Evolutionary conservation across 495 filamentous ascomycete genomes (phyloP), one percentile per base, ranked within the genome.

Genomic region (Penicillium manginii): DNA sequence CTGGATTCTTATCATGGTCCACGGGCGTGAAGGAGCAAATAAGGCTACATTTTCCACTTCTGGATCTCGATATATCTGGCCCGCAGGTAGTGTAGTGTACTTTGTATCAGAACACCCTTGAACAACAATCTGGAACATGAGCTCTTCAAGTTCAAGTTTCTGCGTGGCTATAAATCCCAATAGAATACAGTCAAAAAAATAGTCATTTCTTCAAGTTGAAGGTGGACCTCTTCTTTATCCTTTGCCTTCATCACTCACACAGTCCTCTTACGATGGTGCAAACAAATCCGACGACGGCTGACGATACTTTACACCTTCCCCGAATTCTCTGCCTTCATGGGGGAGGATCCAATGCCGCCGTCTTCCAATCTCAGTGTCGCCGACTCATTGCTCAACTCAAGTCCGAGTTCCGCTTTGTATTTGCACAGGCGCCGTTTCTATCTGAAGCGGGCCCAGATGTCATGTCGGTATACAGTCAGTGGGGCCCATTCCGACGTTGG

Each of bases 301-400:
- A 39, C 35, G 35, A 39, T 39, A 39, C 35, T 39, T 39, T 39
- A n/a, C 64, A 74, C 59, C 73, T 83, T 31, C 85, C 85, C 12
- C 84, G 86, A 40, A 79, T 90, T 48, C 84, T 89, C 59, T 88
- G 84, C 72, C 78, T 89, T 48, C 86, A 89, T 69, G 86, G 87
- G 65, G 86, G 86, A 51, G 85, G 86, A 58, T 78, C 81, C 49
- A 88, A 84, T 61, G 83, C 77, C 2, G 58, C 74, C n/a, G 80
- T 89, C 59, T 88, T 89, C 72, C 70, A 70, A 21, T 54, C 71
- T 1, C 87, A 90, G 70, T 82, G 80, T 57, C 84, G 86, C 55
- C 69, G 70, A 14, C 64, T 89, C 12, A 69, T 70, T 33, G 55
- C 60, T n/a, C 57, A 54, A 10, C 79, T 90, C 3, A 47, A 60